These are phyloP conservation scores for Aspergillus pseudoglaucus DNA, from an alignment of 2,329 filamentous ascomycete genomes.

Conservation along the genomic window DNA sequence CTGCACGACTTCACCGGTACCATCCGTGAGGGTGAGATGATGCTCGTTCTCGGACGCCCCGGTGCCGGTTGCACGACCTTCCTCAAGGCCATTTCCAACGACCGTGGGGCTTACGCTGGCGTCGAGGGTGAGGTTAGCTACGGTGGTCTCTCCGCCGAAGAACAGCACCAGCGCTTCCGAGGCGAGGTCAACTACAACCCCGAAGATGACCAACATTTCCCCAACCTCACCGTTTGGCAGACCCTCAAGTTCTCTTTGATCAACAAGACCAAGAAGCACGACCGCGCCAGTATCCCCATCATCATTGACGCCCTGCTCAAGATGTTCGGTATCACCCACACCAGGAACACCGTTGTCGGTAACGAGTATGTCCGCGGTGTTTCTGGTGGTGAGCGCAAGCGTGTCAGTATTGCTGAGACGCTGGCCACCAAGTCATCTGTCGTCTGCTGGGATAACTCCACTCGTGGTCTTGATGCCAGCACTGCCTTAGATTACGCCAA, in stretches of 20 bases:
- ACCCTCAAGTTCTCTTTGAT: slow-evolving; percentile 68
- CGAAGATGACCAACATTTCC: slow-evolving; percentile 71
- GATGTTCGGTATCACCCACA: slow-evolving; percentile 74
- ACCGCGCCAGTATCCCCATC: slow-evolving; percentile 57
- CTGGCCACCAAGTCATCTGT: slow-evolving; percentile 67
- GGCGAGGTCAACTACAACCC: slow-evolving; percentile 74
- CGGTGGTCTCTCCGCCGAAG: slow-evolving; percentile 61
- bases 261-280: slow-evolving; percentile 66
- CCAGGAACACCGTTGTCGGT: slow-evolving; percentile 68
- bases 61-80: slow-evolving; percentile 72
- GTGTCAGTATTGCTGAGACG: slow-evolving; percentile 72
- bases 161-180: slow-evolving; percentile 62
- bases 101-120: slow-evolving; percentile 57
- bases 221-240: slow-evolving; percentile 68
- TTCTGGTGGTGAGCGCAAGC: slow-evolving; percentile 73
- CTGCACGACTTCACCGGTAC: slow-evolving; percentile 63
- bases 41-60: slow-evolving; percentile 65
- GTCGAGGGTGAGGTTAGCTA: slow-evolving; percentile 67
- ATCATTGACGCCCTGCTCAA: slow-evolving; percentile 65
- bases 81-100: slow-evolving; percentile 67
- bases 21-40: slow-evolving; percentile 64
- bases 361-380: slow-evolving; percentile 67
- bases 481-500: slow-evolving; percentile 73
- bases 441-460: slow-evolving; percentile 74
- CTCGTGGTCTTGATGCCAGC: slow-evolving; percentile 70